These are phyloP conservation scores for Naganishia friedmannii DNA, from an alignment of 768 basidiomycete species.

Conservation along the genomic window DNA sequence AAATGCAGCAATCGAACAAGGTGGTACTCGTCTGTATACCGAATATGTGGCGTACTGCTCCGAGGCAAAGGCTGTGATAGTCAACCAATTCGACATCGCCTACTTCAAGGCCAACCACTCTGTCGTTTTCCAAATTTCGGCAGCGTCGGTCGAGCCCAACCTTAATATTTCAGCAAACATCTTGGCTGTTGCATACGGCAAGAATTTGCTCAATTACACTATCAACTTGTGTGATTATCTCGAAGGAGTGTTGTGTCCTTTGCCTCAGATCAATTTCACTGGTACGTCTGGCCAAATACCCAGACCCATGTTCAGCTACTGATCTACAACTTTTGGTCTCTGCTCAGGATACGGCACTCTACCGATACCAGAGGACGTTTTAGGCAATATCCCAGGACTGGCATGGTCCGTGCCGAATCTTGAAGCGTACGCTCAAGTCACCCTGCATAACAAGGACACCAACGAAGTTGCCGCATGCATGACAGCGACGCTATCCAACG, in stretches of 20 bases:
- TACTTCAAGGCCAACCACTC: constrained; percentile 55
- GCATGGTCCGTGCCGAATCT: constrained; percentile 86
- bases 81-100: constrained; percentile 46
- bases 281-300: constrained; percentile 53
- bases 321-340: neutral
- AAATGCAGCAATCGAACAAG: constrained; percentile 16
- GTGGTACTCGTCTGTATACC: constrained; percentile 32
- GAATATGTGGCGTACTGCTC: constrained; percentile 47
- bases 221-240: constrained; percentile 79
- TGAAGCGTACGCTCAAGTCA: constrained; percentile 80
- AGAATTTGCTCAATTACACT: constrained; percentile 75
- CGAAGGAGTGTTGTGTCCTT: constrained; percentile 73
- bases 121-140: constrained; percentile 77
- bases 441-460: constrained; percentile 66
- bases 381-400: constrained; percentile 66
- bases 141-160: constrained; percentile 66
- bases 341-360: constrained; percentile 48
- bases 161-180: constrained; percentile 79
- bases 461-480: constrained; percentile 80
- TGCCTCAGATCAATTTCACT: constrained; percentile 80
- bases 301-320: neutral
- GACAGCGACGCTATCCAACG: constrained; percentile 87
- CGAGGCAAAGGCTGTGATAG: constrained; percentile 43
- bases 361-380: constrained; percentile 57
- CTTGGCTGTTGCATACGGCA: constrained; percentile 82